Evolutionary conservation across 2,329 filamentous ascomycete species (phyloP).

Genomic region (Verticillium albo-atrum): DNA sequence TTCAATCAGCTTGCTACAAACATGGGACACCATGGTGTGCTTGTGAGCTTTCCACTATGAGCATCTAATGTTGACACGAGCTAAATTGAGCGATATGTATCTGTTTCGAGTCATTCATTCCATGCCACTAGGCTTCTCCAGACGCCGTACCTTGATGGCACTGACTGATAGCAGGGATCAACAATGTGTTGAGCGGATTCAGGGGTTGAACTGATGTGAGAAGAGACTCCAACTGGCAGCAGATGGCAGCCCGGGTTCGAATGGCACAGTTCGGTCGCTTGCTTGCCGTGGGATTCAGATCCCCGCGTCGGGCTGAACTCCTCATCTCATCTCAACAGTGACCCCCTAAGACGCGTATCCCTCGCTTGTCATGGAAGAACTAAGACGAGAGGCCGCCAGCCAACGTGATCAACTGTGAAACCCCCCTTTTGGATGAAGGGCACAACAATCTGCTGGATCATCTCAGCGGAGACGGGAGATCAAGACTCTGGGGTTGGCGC

Average conservation of each 20-base stretch:
- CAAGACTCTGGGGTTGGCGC: not conserved
- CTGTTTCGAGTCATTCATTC: no score
- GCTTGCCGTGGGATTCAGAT: not conserved
- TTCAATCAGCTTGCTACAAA: no score
- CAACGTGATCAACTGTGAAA: not conserved
- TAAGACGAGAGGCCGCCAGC: not conserved
- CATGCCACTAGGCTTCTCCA: no score
- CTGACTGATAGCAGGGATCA: no score
- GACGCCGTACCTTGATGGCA: no score
- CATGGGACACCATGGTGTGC: no score
- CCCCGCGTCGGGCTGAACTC: not conserved
- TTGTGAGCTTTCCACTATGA: no score
- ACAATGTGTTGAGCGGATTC: no score
- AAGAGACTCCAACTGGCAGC: not conserved
- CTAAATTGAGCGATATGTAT: no score
- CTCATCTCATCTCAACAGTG: not conserved
- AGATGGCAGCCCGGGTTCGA: not conserved
- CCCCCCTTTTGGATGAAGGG: not conserved
- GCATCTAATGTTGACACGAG: no score
- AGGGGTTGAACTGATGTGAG: slow-evolving; percentile 13
- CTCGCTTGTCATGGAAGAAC: not conserved
- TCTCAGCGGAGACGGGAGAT: not conserved
- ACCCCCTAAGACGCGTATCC: not conserved
- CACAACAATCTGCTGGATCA: not conserved
- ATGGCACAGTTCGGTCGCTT: not conserved